A percentile compares a stretch with the other conserved stretches of the same genome.
phyloP scores from a whole-genome alignment of 306 rosid species.

The barrel medic (Medicago truncatula) region DNA sequence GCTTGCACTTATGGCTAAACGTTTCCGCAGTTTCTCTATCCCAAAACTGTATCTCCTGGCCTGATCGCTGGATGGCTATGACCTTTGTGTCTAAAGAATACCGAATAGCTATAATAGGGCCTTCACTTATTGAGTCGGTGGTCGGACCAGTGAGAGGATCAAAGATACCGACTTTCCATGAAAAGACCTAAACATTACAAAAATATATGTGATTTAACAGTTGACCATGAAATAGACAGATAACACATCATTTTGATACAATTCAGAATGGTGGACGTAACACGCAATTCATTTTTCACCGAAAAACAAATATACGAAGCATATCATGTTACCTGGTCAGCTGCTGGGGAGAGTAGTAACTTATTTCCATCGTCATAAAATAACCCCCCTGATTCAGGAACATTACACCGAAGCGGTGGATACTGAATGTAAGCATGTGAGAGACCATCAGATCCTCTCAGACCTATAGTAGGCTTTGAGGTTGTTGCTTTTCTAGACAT shows the following conservation, averaged over 20 bases:
- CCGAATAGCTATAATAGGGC: slow-evolving; percentile 81
- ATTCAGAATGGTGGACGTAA: slow-evolving; percentile 4
- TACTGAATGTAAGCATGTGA: slow-evolving; percentile 87
- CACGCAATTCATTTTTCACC: neutral
- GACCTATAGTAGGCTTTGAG: slow-evolving; percentile 70
- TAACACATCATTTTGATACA: slow-evolving; percentile 16
- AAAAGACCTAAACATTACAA: slow-evolving; percentile 63
- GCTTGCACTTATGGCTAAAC: slow-evolving; percentile 77
- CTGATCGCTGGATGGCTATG: slow-evolving; percentile 83
- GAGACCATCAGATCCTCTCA: slow-evolving; percentile 79
- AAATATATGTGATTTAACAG: slow-evolving; percentile 28
- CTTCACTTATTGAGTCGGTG: slow-evolving; percentile 75
- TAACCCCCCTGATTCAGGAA: slow-evolving; percentile 75
- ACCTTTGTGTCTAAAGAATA: slow-evolving; percentile 82
- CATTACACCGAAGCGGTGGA: slow-evolving; percentile 73
- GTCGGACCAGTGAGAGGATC: slow-evolving; percentile 68
- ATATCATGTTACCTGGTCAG: slow-evolving; percentile 69
- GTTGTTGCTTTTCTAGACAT: slow-evolving; percentile 90
- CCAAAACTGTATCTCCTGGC: slow-evolving; percentile 77
- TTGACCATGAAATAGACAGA: slow-evolving; percentile 24
- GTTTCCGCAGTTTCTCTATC: slow-evolving; percentile 79
- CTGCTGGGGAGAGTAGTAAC: slow-evolving; percentile 72
- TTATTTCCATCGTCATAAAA: slow-evolving; percentile 95
- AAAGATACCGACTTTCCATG: slow-evolving; percentile 89
- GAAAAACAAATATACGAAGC: slow-evolving; percentile 36